Evolutionary conservation across 805 yeast genomes (phyloP).

Genomic region (Dipodascus geniculatus): DNA sequence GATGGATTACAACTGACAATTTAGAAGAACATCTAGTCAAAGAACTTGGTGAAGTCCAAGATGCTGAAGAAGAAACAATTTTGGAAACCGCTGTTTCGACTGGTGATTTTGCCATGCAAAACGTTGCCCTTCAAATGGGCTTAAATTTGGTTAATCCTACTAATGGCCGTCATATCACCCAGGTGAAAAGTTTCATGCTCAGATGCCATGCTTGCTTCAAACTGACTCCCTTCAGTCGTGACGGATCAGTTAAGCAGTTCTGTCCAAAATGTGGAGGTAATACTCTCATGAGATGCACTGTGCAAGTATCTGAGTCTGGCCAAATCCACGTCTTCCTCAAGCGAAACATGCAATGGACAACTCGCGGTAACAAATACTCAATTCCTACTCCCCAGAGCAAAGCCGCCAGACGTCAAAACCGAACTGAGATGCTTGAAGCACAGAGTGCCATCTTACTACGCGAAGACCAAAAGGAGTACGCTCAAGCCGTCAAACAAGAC

Average conservation of each 20-base stretch:
- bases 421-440: slow-evolving; percentile 37
- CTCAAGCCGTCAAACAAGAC: slow-evolving; percentile 75
- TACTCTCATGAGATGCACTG: slow-evolving; percentile 82
- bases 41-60: slow-evolving; percentile 54
- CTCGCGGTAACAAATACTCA: slow-evolving; percentile 72
- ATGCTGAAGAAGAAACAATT: slow-evolving; percentile 22
- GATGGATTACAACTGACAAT: slow-evolving; percentile 90
- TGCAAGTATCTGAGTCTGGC: slow-evolving; percentile 73
- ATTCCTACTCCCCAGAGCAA: slow-evolving; percentile 82
- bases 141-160: slow-evolving; percentile 71
- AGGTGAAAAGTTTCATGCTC: slow-evolving; percentile 84
- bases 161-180: slow-evolving; percentile 74
- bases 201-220: slow-evolving; percentile 96
- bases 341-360: slow-evolving; percentile 87
- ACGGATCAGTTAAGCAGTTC: slow-evolving; percentile 63
- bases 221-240: slow-evolving; percentile 64
- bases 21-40: slow-evolving; percentile 55
- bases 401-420: slow-evolving; percentile 51
- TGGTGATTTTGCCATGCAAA: slow-evolving; percentile 96
- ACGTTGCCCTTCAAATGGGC: slow-evolving; percentile 86
- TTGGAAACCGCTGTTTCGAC: slow-evolving; percentile 78
- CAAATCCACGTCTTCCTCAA: slow-evolving; percentile 79
- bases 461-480: slow-evolving; percentile 92
- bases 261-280: slow-evolving; percentile 95
- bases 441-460: slow-evolving; percentile 72